Evolutionary conservation across 768 basidiomycete genomes (phyloP), one percentile per base, ranked within the genome.

Genomic region (Russula sp.): DNA sequence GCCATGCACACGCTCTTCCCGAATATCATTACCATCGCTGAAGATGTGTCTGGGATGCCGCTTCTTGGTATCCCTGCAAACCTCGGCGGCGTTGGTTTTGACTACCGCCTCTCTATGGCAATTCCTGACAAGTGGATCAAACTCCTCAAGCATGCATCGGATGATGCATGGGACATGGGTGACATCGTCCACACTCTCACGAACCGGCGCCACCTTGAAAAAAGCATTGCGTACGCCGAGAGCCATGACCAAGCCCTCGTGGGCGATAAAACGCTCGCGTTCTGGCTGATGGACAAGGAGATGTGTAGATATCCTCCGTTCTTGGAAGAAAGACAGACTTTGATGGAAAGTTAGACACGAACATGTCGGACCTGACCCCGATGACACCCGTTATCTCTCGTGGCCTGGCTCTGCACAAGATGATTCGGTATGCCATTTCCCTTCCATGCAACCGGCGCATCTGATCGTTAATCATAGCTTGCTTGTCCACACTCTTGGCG

Each of bases 91-190:
- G 79, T 99, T 56, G 97, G 96, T 4, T 99, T 98, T 76, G 97
- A 99, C 77, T 99, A 98, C 75, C 89, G 97, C 37, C 79, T 99
- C 51, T 93, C 94, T 34, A 99, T 98, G 97, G 97, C 97, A 22
- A 83, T 99, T 56, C 97, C 97, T 2, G 97, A 99, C 75, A 98
- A 96, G 94, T 99, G 94, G 94, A 99, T 99, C 79, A 98, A 99
- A 75, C 80, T 98, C 32, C 83, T 98, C 68, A 99, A 98, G 73
- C 97, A 99, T 77, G 84, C 84, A 71, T 66, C 75, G 3, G 97
- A 99, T 73, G 83, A 88, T 64, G 82, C 87, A 47, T 99, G 97
- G 97, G 82, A 96, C 54, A 78, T 99, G 69, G 84, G 78, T 54
- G 82, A 88, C 72, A 94, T 98, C 63, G 87, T 89, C 18, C 88